Percentiles rank a stretch among this genome's conserved stretches.
Evolutionary conservation across 2,329 filamentous ascomycete species (phyloP).

Genomic region (Fusarium temperatum): DNA sequence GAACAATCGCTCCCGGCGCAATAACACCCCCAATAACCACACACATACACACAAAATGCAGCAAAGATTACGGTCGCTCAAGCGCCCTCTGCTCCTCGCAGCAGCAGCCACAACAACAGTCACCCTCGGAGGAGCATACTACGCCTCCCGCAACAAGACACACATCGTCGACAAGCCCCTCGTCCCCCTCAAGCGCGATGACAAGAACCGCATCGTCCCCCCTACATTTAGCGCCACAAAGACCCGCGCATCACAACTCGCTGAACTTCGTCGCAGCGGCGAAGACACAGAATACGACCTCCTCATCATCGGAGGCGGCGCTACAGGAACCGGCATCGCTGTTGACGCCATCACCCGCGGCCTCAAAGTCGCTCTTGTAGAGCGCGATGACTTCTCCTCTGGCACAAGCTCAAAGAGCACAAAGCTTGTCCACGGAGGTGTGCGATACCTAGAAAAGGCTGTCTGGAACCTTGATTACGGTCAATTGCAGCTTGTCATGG

Average conservation of each 20-base stretch:
- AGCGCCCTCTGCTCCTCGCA: constrained; percentile 47
- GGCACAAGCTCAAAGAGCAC: constrained; percentile 89
- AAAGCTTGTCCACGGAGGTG: constrained; percentile 86
- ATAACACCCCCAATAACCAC: constrained; percentile 1
- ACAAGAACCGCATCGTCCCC: constrained; percentile 49
- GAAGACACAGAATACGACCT: constrained; percentile 75
- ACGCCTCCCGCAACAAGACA: constrained; percentile 43
- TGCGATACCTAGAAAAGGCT: constrained; percentile 86
- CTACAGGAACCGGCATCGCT: constrained; percentile 82
- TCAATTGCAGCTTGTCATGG: constrained; percentile 82
- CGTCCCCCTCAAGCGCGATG: constrained; percentile 49
- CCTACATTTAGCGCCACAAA: constrained; percentile 49
- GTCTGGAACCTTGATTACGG: constrained; percentile 87
- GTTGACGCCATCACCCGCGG: constrained; percentile 83
- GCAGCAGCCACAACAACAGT: constrained; percentile 44
- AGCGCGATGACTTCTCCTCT: constrained; percentile 83
- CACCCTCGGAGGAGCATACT: constrained; percentile 45
- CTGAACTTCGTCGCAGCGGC: constrained; percentile 49
- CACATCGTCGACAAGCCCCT: constrained; percentile 47
- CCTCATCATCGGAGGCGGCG: constrained; percentile 80
- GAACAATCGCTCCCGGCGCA: not conserved
- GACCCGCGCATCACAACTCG: constrained; percentile 51
- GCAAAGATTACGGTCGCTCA: constrained; percentile 47
- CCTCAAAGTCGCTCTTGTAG: constrained; percentile 81
- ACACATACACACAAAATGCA: constrained; percentile 43